Evolutionary conservation across 495 filamentous ascomycete genomes (phyloP), one percentile per base, ranked within the genome.

Genomic region (Neurospora discreta): DNA sequence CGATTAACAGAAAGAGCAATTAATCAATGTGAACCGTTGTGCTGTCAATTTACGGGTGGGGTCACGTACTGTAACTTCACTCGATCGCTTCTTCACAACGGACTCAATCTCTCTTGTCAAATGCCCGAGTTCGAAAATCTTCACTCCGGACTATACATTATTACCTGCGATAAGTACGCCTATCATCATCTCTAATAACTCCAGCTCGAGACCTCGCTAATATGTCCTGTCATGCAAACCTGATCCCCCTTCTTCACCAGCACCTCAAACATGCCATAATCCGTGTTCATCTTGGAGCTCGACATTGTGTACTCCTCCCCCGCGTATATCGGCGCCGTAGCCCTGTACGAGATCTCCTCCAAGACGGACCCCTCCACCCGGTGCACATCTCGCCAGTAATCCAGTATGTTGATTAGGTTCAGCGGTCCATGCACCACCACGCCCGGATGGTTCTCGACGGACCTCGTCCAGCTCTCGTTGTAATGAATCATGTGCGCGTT

Each of bases 401-500:
- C 86, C 11, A 90, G 76, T 74, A 91, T 89, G 36, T 84, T 84
- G 68, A 90, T 87, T 13, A 91, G 77, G 73, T 90, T 90, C 77
- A 91, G 73, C 3, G 88, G 89, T 1, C 88, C 89, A 75, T 91
- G 89, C 18, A 91, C 89, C 5, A 90, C 88, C 13, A 88, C 75
- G 71, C 85, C 83, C 39, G 81, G 82, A 72, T 90, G 89, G 0
- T 87, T 87, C 71, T 91, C 89, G 18, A 90, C 82, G 16, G 85
- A 80, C 4, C 82, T 80, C 16, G 85, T 85, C 88, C 88, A 91
- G 5, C 83, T 80, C 3, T 81, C 77, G 42, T 88, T 89, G 76
- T 90, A 92, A 76, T 92, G 90, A 46, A 92, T 92, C 78, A 88
- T 91, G 75, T 92, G 91, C 0, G 84, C 87, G 72, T 92, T 92